Evolutionary conservation across 2,329 filamentous ascomycete species (phyloP).

Genomic region (Arthrocladium fulminans): DNA sequence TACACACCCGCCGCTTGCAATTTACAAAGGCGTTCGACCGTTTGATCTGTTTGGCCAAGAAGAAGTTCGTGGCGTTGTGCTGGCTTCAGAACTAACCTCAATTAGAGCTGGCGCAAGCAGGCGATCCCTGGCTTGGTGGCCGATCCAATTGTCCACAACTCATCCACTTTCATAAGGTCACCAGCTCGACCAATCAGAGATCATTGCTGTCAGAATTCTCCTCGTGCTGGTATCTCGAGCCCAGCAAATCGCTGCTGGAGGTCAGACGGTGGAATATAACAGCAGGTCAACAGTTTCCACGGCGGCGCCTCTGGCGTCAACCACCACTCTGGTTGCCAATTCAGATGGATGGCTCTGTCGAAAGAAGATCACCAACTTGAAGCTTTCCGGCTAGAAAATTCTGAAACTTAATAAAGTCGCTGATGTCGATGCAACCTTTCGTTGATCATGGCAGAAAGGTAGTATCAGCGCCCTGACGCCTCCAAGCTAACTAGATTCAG

Average conservation of each 20-base stretch:
- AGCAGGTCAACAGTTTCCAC: neutral
- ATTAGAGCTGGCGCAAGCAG: neutral
- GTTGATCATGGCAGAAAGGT: no score
- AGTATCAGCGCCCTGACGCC: no score
- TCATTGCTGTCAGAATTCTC: neutral
- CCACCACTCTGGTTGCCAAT: no score
- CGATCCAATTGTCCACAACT: neutral
- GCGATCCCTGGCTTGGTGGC: neutral
- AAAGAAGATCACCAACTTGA: no score
- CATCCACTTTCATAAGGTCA: neutral
- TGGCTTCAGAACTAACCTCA: neutral
- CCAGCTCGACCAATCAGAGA: neutral
- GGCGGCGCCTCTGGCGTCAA: no score
- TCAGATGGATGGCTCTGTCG: no score
- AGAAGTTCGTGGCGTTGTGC: neutral
- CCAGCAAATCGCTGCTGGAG: neutral
- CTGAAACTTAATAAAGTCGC: no score
- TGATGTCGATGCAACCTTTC: no score
- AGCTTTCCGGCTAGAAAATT: no score
- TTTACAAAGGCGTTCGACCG: constrained; percentile 1
- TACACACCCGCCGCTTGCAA: neutral
- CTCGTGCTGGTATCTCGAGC: neutral
- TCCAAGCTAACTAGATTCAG: no score
- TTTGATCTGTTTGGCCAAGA: neutral
- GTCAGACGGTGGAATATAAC: neutral